Evolutionary conservation across 106 monocot genomes (phyloP).

Genomic region (Phalaenopsis equestris): DNA sequence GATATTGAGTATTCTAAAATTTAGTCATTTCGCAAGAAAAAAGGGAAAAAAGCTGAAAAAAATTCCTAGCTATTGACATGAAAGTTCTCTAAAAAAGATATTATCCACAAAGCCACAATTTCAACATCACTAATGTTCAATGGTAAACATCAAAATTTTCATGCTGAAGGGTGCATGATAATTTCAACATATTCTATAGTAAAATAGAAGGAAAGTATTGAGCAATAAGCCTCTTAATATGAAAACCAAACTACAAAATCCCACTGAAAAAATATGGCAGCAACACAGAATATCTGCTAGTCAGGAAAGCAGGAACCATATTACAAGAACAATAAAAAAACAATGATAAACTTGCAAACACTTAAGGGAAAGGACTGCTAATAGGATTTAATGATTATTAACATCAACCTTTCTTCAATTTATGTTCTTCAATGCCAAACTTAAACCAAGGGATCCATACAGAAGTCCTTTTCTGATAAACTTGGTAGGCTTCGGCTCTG

Average conservation of each 20-base stretch:
- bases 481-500: conserved; percentile 62
- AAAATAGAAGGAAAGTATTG: no score
- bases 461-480: conserved; percentile 74
- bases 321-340: background rate
- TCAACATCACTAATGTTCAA: no score
- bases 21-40: no score
- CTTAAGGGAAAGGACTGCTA: background rate
- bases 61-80: no score
- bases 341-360: background rate
- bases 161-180: no score
- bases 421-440: conserved; percentile 18
- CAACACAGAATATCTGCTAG: background rate
- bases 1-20: no score
- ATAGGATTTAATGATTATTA: background rate
- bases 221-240: no score
- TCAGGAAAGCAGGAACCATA: background rate
- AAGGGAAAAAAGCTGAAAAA: no score
- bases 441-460: conserved; percentile 96
- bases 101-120: no score
- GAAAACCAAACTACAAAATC: background rate
- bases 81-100: no score
- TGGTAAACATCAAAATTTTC: no score
- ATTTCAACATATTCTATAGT: no score
- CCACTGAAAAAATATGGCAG: background rate
- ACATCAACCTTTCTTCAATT: conserved; percentile 33